Conservation (phyloP, 805 yeast genomes). For the Wickerhamomyces rabaulensis region DNA sequence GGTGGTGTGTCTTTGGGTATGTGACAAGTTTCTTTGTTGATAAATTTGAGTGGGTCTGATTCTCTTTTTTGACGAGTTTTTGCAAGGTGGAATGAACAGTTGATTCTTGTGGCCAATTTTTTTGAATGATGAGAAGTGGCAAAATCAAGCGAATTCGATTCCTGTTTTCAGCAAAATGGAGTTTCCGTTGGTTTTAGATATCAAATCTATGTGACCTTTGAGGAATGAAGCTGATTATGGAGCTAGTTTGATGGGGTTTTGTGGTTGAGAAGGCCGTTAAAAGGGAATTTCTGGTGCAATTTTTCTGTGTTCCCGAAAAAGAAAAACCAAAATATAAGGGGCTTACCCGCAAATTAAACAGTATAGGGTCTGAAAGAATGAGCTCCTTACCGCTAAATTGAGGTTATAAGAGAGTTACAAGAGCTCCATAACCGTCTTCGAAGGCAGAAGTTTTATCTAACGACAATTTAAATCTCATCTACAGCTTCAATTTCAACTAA, state of each 20-base stretch:
- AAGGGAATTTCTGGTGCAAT: not conserved
- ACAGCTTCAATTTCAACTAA: not conserved
- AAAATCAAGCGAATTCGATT: not conserved
- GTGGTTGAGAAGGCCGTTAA: not conserved
- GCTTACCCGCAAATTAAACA: not conserved
- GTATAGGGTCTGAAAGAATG: not conserved
- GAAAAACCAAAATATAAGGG: not conserved
- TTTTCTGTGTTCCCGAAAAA: not conserved
- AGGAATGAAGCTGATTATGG: not conserved
- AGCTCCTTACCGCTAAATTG: too few species aligned
- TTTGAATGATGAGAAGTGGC: not conserved
- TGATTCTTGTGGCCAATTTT: not conserved
- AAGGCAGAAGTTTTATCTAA: too few species aligned
- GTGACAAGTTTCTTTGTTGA: not conserved
- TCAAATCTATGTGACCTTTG: not conserved
- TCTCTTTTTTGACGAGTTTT: too few species aligned
- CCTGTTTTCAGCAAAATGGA: not conserved
- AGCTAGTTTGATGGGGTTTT: not conserved
- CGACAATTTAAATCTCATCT: too few species aligned
- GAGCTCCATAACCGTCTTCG: too few species aligned
- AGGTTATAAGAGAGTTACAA: too few species aligned
- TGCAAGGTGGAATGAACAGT: not conserved
- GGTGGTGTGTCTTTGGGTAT: not conserved
- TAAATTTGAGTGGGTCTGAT: too few species aligned
- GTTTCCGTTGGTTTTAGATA: not conserved